phyloP scores from a whole-genome alignment of 768 basidiomycete species.

The Fomitopsis serialis region DNA sequence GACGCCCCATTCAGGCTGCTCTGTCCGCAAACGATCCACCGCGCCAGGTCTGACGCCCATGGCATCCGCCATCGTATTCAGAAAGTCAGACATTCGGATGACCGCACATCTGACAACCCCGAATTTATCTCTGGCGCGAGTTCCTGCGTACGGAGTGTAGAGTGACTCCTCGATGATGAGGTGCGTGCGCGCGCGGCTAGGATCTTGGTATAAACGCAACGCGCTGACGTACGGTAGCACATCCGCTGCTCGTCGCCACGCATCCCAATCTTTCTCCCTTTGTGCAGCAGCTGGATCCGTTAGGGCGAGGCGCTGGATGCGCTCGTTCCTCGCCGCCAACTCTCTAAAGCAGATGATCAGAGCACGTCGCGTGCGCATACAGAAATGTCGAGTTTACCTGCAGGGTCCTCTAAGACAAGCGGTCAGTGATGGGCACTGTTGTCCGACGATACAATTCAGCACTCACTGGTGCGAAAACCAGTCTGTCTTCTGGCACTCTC shows the following conservation, averaged over 20 bases:
- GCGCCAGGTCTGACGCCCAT: too few relatives aligned
- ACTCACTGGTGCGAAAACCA: constrained; percentile 22
- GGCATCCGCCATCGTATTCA: too few relatives aligned
- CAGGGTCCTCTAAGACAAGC: too few relatives aligned
- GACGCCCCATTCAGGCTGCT: too few relatives aligned
- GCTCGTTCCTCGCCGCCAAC: too few relatives aligned
- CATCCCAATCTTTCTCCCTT: constrained; percentile 15
- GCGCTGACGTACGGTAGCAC: constrained; percentile 16
- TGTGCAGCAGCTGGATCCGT: constrained; percentile 11
- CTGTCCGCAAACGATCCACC: too few relatives aligned
- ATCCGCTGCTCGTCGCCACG: constrained; percentile 15
- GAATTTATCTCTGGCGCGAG: constrained; percentile 13
- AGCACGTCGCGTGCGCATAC: too few relatives aligned
- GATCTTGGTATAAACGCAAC: constrained; percentile 20
- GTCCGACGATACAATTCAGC: too few relatives aligned
- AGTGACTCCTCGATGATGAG: constrained; percentile 20
- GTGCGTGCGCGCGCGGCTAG: constrained; percentile 21
- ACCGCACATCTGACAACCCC: constrained; percentile 10
- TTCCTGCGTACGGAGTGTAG: constrained; percentile 15
- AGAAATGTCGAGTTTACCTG: too few relatives aligned
- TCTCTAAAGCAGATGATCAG: too few relatives aligned
- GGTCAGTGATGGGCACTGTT: too few relatives aligned
- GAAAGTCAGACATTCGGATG: too few relatives aligned
- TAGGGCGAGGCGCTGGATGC: neutral
- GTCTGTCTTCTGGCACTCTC: constrained; percentile 19